These are phyloP conservation scores for Colletotrichum tofieldiae DNA, from an alignment of 2,329 filamentous ascomycete genomes.

Conservation along the genomic window DNA sequence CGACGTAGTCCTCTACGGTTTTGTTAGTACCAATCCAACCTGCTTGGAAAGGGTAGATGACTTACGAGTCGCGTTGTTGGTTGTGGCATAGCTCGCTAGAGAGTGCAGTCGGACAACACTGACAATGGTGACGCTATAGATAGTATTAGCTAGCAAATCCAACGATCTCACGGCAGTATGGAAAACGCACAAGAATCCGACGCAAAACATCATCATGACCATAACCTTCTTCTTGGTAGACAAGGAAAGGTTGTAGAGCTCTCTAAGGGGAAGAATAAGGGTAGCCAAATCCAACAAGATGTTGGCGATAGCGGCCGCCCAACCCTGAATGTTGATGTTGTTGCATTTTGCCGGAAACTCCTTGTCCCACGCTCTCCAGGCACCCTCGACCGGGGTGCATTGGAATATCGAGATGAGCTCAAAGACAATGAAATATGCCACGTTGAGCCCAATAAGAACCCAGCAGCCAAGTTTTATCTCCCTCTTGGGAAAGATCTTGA, in stretches of 20 bases:
- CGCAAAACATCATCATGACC: constrained; percentile 61
- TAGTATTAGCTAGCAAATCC: neutral
- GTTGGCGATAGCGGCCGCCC: constrained; percentile 49
- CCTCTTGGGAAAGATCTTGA: constrained; percentile 51
- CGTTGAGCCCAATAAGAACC: constrained; percentile 47
- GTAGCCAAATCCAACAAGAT: constrained; percentile 54
- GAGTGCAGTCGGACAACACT: constrained; percentile 52
- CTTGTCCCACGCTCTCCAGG: constrained; percentile 48
- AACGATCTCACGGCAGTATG: neutral
- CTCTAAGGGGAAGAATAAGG: constrained; percentile 56
- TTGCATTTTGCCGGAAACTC: constrained; percentile 47
- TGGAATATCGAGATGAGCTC: constrained; percentile 50
- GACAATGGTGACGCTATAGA: constrained; percentile 51
- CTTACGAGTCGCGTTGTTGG: constrained; percentile 45
- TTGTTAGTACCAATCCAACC: constrained; percentile 49
- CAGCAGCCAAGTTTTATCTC: constrained; percentile 48
- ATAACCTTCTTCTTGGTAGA: constrained; percentile 60
- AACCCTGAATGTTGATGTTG: constrained; percentile 51
- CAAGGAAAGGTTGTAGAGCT: constrained; percentile 56
- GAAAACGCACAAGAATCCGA: constrained; percentile 54
- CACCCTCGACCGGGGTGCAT: constrained; percentile 31
- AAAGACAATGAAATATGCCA: constrained; percentile 46
- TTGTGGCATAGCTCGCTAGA: constrained; percentile 31
- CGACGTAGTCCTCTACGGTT: constrained; percentile 48
- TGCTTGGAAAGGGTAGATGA: too few relatives aligned